Evolutionary conservation across 768 basidiomycete genomes (phyloP).

Genomic region (Auricularia cornea): DNA sequence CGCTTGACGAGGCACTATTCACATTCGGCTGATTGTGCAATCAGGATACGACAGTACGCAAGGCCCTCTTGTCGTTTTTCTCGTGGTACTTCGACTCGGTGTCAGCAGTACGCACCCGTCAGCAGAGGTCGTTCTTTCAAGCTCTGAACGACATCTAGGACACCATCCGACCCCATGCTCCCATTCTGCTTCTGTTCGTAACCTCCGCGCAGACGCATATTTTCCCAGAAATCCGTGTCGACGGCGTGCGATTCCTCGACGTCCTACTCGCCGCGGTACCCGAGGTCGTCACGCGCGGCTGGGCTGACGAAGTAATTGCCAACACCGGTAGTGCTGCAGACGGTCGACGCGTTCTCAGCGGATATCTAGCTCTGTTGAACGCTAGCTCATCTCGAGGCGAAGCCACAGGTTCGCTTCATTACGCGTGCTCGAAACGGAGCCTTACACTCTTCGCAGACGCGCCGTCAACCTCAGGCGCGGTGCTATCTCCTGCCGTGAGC

Average conservation of each 20-base stretch:
- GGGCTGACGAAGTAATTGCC: conserved; percentile 32
- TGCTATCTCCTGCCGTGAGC: conserved; percentile 55
- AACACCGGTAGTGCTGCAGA: conserved; percentile 31
- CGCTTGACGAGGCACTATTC: conserved; percentile 2
- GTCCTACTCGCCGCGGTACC: conserved; percentile 67
- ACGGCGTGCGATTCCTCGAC: conserved; percentile 75
- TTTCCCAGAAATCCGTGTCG: conserved; percentile 89
- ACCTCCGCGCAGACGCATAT: conserved; percentile 91
- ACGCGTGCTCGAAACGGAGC: background rate
- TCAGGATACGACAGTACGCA: conserved; percentile 77
- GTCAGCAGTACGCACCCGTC: conserved; percentile 36
- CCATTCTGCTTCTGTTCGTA: conserved; percentile 71
- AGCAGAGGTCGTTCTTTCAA: background rate
- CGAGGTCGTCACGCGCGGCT: conserved; percentile 54
- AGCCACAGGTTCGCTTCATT: conserved; percentile 36
- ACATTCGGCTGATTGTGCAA: conserved; percentile 3
- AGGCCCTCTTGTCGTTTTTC: conserved; percentile 58
- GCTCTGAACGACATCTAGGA: conserved; percentile 35
- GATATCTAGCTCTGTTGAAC: conserved; percentile 72
- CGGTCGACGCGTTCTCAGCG: conserved; percentile 61
- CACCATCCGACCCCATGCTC: conserved; percentile 62
- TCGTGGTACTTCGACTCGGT: conserved; percentile 64
- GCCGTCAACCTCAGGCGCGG: conserved; percentile 41
- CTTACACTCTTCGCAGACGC: conserved; percentile 22
- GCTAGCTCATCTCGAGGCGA: conserved; percentile 57